Conservation (phyloP, 2,329 filamentous ascomycete species). For the Nothophaeocryptopus gaeumannii region DNA sequence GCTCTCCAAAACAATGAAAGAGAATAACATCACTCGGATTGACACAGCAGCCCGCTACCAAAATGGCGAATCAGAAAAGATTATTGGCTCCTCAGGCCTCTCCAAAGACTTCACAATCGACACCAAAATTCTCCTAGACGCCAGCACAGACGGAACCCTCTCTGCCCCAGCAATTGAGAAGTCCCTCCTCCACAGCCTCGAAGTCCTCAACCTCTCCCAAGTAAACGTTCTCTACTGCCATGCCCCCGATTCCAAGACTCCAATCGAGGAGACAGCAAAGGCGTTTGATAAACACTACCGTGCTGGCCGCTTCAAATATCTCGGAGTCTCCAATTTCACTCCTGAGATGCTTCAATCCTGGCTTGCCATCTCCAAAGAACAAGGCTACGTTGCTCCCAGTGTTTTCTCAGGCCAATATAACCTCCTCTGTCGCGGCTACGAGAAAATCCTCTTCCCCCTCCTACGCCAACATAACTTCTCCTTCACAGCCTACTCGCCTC, state of each 20-base stretch:
- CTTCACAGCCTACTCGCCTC: slow-evolving; percentile 39
- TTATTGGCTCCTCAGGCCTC: slow-evolving; percentile 35
- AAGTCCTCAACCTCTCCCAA: slow-evolving; percentile 18
- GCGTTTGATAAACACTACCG: slow-evolving; percentile 42
- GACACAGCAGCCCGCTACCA: slow-evolving; percentile 37
- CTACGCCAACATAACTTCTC: slow-evolving; percentile 41
- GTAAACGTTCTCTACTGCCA: slow-evolving; percentile 40
- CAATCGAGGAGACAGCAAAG: slow-evolving; percentile 40
- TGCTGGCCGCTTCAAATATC: slow-evolving; percentile 37
- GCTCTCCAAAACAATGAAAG: neutral
- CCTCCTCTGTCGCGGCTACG: slow-evolving; percentile 41
- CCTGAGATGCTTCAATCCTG: slow-evolving; percentile 45
- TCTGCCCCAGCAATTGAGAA: slow-evolving; percentile 7
- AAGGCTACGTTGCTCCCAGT: slow-evolving; percentile 43
- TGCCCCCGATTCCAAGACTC: slow-evolving; percentile 41
- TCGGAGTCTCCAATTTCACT: slow-evolving; percentile 41
- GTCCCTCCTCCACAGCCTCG: slow-evolving; percentile 10
- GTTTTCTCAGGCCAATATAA: slow-evolving; percentile 51
- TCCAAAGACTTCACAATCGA: slow-evolving; percentile 15
- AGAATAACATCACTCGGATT: slow-evolving; percentile 1
- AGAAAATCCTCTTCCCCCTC: slow-evolving; percentile 42
- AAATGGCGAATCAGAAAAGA: slow-evolving; percentile 34
- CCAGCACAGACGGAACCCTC: neutral
- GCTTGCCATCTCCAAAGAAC: slow-evolving; percentile 42
- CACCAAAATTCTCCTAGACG: slow-evolving; percentile 13